Base-by-base conservation (phyloP, 108 stramenopile species). In the Cyclotella baltica region DNA sequence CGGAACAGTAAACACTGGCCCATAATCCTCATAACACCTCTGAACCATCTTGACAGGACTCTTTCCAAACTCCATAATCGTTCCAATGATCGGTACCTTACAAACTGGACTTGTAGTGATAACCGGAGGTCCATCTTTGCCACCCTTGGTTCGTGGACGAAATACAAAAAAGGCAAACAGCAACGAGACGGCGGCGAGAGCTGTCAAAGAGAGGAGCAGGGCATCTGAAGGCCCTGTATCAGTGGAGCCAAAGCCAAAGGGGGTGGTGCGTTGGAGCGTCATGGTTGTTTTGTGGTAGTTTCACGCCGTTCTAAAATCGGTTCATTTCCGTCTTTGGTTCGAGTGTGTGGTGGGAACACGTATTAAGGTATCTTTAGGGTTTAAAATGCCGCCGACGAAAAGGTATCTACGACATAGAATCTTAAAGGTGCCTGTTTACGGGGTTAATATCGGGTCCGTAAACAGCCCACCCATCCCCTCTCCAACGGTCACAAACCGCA, bases 11-110 rank as follows among this genome's bases (percentile, higher is more conserved):
- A 95, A 99, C 20, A 97, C 92, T 10, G 88, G 73, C 4, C 97
- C 97, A 80, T 96, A 96, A 27, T 93, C 93, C 40, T 87, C 61
- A 78, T 90, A 90, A 35, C 93, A 94, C 38, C 93, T 77, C 71
- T 86, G 77, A 55, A 98, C 89, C 93, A 96, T 95, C 69, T 92
- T 92, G 46, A 97, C 90, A 53, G 98, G 98, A 75, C 89, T 85
- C 59, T 83, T 83, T 72, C 93, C 92, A 72, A 98, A 98, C 67
- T 96, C 95, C 34, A 93, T 47, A 73, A 92, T 85, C 37, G 91
- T 89, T 36, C 95, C 96, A 56, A 98, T 23, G 22, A 96, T 48
- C 23, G 96, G 96, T 62, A 96, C 59, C 0, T 80, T 73, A 57
- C 80, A 69, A 36, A 90, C 83, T 4, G 87, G 88, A 50, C 83